phyloP scores from a whole-genome alignment of 1,284 basidiomycete genomes.

The Apiotrichum brassicae region DNA sequence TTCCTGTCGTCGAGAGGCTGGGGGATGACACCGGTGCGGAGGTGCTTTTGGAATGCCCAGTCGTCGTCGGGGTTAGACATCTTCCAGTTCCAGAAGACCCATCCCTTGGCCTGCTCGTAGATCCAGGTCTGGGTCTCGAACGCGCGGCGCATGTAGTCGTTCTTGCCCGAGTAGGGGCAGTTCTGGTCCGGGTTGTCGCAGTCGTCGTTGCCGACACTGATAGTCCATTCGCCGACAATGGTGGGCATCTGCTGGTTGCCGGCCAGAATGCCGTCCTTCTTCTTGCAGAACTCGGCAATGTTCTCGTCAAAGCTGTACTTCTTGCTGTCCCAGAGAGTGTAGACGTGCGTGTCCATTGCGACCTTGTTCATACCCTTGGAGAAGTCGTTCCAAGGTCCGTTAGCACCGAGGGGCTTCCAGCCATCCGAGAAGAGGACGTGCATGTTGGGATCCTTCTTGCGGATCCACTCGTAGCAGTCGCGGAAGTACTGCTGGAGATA shows the following conservation, averaged over 20 bases:
- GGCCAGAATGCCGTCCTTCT: background rate
- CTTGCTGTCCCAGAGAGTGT: background rate
- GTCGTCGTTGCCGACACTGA: background rate
- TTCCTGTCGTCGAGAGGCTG: too few relatives aligned
- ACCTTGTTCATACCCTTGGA: background rate
- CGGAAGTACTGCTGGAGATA: constrained; percentile 50
- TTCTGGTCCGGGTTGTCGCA: background rate
- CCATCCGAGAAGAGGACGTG: background rate
- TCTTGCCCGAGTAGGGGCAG: background rate
- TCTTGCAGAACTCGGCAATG: background rate
- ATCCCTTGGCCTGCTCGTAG: background rate
- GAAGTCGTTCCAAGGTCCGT: background rate
- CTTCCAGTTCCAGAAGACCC: constrained; percentile 1
- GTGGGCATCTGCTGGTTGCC: background rate
- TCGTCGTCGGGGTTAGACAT: background rate
- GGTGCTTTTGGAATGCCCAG: background rate
- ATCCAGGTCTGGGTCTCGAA: background rate
- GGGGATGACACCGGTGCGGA: too few relatives aligned
- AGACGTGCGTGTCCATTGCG: constrained; percentile 1
- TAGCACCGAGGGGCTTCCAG: background rate
- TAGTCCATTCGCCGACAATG: background rate
- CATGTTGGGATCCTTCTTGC: background rate
- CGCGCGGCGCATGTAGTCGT: background rate
- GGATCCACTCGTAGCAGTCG: constrained; percentile 3
- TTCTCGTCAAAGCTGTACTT: background rate